phyloP scores from a whole-genome alignment of 768 basidiomycete species.

The Collybia mongolica region DNA sequence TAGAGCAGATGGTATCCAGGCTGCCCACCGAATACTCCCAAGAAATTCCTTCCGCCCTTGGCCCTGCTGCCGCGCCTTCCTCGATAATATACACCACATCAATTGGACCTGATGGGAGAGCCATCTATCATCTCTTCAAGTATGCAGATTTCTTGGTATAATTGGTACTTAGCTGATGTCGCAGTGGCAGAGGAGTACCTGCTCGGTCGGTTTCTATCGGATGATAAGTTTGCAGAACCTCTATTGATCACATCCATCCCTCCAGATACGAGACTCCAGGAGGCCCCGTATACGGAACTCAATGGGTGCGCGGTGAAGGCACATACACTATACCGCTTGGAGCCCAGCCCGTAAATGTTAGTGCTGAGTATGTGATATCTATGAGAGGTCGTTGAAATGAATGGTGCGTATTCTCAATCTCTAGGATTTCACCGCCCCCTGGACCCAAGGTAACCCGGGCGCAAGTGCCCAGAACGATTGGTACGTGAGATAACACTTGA shows the following conservation, averaged over 20 bases:
- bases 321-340: conserved; percentile 59
- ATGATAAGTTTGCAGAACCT: neutral
- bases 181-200: conserved; percentile 56
- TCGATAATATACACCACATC: conserved; percentile 73
- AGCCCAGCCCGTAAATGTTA: conserved; percentile 57
- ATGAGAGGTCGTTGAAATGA: conserved; percentile 6
- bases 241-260: conserved; percentile 17
- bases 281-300: conserved; percentile 65
- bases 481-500: conserved; percentile 26
- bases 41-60: conserved; percentile 8
- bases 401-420: neutral
- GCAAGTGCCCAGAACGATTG: conserved; percentile 43
- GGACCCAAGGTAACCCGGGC: conserved; percentile 42
- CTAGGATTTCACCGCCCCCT: conserved; percentile 61
- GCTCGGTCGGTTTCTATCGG: conserved; percentile 52
- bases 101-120: conserved; percentile 56
- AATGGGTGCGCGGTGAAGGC: conserved; percentile 70
- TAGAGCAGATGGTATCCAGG: no score
- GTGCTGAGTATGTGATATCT: conserved; percentile 25
- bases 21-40: conserved; percentile 7
- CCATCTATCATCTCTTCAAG: conserved; percentile 76
- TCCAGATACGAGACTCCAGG: conserved; percentile 69
- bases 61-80: conserved; percentile 46
- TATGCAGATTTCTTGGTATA: conserved; percentile 30
- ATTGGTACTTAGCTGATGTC: conserved; percentile 12